A percentile compares a stretch with the other conserved stretches of the same genome.
Evolutionary conservation across 768 basidiomycete genomes (phyloP).

Genomic region (Tulasnella sp.): DNA sequence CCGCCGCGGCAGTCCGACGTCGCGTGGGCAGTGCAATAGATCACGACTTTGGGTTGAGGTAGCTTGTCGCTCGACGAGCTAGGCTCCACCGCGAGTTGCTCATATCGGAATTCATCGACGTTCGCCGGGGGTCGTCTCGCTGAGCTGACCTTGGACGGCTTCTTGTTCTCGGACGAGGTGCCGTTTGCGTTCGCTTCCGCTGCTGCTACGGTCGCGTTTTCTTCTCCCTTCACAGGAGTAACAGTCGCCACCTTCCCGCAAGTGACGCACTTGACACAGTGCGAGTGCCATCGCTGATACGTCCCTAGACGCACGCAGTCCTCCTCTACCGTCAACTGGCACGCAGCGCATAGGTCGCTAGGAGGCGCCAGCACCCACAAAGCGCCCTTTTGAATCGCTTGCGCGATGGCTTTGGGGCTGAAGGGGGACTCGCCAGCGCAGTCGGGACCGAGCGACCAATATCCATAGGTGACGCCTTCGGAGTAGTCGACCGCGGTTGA

Average conservation of each 20-base stretch:
- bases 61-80: slow-evolving; percentile 19
- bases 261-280: slow-evolving; percentile 75
- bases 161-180: slow-evolving; percentile 3
- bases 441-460: slow-evolving; percentile 85
- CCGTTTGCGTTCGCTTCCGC: slow-evolving; percentile 49
- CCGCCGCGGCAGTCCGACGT: slow-evolving; percentile 63
- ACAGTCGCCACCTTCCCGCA: slow-evolving; percentile 77
- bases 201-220: slow-evolving; percentile 45
- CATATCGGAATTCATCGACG: slow-evolving; percentile 73
- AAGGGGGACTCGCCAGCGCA: slow-evolving; percentile 87
- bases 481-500: slow-evolving; percentile 61
- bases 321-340: slow-evolving; percentile 88
- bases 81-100: slow-evolving; percentile 26
- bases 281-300: slow-evolving; percentile 96
- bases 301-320: slow-evolving; percentile 93
- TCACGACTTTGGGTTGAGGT: slow-evolving; percentile 37
- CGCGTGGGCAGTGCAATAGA: slow-evolving; percentile 75
- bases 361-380: slow-evolving; percentile 34
- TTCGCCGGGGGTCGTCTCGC: slow-evolving; percentile 75
- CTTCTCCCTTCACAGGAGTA: slow-evolving; percentile 50
- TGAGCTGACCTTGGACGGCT: slow-evolving; percentile 55
- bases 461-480: slow-evolving; percentile 85
- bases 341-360: slow-evolving; percentile 82
- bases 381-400: slow-evolving; percentile 4
- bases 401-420: slow-evolving; percentile 38